phyloP scores from a whole-genome alignment of 2,329 filamentous ascomycete genomes.

The Aspergillus intermedius region DNA sequence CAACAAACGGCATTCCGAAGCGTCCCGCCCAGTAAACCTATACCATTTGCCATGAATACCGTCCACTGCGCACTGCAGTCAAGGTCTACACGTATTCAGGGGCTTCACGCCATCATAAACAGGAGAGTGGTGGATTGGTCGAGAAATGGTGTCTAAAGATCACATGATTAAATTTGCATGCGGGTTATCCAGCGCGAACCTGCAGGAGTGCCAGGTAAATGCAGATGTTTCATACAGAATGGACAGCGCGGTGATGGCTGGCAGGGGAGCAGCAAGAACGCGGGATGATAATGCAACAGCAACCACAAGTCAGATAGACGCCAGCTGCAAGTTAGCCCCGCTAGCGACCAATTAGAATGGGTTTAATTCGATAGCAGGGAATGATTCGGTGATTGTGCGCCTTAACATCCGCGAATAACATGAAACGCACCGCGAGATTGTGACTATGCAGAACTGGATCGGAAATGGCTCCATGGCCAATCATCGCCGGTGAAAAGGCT shows the following conservation, averaged over 20 bases:
- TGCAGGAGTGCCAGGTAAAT: constrained; percentile 15
- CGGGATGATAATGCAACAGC: neutral
- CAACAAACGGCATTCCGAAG: constrained; percentile 15
- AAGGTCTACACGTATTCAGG: constrained; percentile 6
- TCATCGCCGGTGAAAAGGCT: constrained; percentile 6
- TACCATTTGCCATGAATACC: constrained; percentile 2
- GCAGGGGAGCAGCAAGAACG: neutral
- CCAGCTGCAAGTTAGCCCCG: neutral
- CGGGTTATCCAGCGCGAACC: constrained; percentile 27
- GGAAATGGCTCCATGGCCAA: constrained; percentile 6
- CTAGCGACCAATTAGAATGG: neutral
- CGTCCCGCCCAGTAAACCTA: constrained; percentile 13
- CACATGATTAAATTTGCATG: constrained; percentile 33
- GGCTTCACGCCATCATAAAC: constrained; percentile 14
- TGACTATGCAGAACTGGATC: constrained; percentile 8
- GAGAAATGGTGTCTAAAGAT: constrained; percentile 19
- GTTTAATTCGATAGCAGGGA: neutral
- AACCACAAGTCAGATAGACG: neutral
- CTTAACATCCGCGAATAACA: neutral
- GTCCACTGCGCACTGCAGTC: neutral
- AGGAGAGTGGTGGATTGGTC: constrained; percentile 19
- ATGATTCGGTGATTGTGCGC: neutral
- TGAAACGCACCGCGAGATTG: neutral
- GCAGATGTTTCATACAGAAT: constrained; percentile 2
- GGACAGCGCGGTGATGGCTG: neutral